phyloP scores from a whole-genome alignment of 345 rosid genomes.

The Bretschneidera sinensis region DNA sequence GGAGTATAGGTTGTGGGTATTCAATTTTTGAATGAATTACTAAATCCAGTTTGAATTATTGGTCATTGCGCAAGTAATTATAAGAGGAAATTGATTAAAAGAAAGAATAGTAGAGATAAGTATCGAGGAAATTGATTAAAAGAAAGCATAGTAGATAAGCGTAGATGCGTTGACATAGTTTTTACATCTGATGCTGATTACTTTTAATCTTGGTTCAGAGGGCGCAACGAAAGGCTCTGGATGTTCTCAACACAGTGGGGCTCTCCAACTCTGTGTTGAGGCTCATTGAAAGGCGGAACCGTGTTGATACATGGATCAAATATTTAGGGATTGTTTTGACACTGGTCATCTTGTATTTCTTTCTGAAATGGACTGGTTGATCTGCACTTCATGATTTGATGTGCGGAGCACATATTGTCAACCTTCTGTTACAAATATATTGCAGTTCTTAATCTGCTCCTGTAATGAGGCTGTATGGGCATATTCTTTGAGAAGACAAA shows the following conservation, averaged over 20 bases:
- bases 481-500: no score
- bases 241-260: constrained; percentile 84
- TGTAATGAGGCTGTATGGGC: background rate
- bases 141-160: no score
- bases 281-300: constrained; percentile 89
- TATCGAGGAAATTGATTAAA: no score
- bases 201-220: constrained; percentile 29
- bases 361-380: constrained; percentile 59
- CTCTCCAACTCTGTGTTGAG: constrained; percentile 86
- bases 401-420: constrained; percentile 1
- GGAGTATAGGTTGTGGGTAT: no score
- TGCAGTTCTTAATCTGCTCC: background rate
- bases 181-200: background rate
- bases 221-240: constrained; percentile 89
- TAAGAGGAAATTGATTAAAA: no score
- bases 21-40: background rate
- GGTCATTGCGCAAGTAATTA: no score
- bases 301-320: constrained; percentile 82
- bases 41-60: background rate
- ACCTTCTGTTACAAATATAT: background rate
- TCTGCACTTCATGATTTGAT: background rate
- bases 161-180: background rate
- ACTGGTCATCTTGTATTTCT: constrained; percentile 46
- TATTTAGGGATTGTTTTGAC: constrained; percentile 74
- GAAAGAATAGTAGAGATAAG: no score